These are phyloP conservation scores for Fremontodendron californicum DNA, from an alignment of 345 rosid genomes.

Conservation along the genomic window DNA sequence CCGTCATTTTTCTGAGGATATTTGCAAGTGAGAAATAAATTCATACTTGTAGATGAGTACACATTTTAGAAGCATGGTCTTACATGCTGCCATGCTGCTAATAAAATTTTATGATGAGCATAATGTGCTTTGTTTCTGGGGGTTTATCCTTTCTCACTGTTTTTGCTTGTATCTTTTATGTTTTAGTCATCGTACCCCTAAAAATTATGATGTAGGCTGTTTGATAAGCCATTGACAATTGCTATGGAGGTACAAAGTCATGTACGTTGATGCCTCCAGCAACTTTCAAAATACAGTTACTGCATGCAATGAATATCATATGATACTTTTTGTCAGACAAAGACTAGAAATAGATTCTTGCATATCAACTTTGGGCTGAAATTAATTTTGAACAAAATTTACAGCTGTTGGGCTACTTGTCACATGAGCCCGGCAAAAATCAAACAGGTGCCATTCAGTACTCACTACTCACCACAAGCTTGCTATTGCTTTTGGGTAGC, in stretches of 20 bases:
- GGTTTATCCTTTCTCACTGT: neutral
- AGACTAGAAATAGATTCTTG: neutral
- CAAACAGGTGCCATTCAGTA: neutral
- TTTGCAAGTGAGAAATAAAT: neutral
- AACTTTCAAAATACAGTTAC: neutral
- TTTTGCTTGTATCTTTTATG: neutral
- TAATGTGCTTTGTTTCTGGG: neutral
- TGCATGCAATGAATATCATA: neutral
- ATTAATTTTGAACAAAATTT: neutral
- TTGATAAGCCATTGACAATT: neutral
- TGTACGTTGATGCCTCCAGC: neutral
- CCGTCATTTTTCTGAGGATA: neutral
- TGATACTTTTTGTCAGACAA: neutral
- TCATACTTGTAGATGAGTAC: neutral
- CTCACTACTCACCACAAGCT: neutral
- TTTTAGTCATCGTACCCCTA: neutral
- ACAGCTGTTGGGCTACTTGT: neutral
- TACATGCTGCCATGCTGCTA: neutral
- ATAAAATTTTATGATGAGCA: neutral
- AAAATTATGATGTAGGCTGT: neutral
- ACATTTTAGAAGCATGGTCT: neutral
- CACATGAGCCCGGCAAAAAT: neutral
- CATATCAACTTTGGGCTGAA: neutral
- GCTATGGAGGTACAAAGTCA: neutral
- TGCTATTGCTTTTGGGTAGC: neutral